Evolutionary conservation across 2,329 filamentous ascomycete species (phyloP).

Genomic region (Alternaria novae-zelandiae): DNA sequence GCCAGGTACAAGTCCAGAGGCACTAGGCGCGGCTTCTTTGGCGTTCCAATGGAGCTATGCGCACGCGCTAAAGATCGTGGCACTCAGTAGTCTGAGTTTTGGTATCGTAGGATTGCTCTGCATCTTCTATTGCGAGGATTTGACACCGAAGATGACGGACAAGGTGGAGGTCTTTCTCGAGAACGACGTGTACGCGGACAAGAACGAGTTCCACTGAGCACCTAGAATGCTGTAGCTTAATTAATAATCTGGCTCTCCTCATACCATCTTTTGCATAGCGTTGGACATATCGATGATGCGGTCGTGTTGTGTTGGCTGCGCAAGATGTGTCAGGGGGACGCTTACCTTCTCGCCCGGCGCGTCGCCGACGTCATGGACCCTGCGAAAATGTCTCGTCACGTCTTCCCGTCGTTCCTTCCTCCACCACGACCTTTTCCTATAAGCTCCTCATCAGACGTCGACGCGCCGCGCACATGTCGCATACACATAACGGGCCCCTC

Average conservation of each 20-base stretch:
- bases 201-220: slow-evolving; percentile 29
- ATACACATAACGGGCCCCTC: background rate
- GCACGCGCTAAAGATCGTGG: slow-evolving; percentile 27
- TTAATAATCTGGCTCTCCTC: background rate
- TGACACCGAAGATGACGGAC: slow-evolving; percentile 35
- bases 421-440: background rate
- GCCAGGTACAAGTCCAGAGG: slow-evolving; percentile 13
- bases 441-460: background rate
- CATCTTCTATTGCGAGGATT: slow-evolving; percentile 29
- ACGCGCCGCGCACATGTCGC: background rate
- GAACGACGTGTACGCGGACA: slow-evolving; percentile 35
- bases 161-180: slow-evolving; percentile 37
- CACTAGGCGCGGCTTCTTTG: slow-evolving; percentile 22
- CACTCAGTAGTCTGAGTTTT: slow-evolving; percentile 29
- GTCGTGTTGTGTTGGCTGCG: background rate
- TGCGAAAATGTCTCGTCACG: background rate
- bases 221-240: background rate
- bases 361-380: background rate
- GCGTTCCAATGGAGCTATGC: slow-evolving; percentile 33
- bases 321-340: background rate
- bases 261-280: background rate
- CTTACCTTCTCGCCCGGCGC: background rate
- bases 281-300: background rate
- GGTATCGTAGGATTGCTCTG: slow-evolving; percentile 26
- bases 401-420: background rate